Percentiles rank a stretch among this genome's conserved stretches.
These are phyloP conservation scores for Drechmeria coniospora DNA, from an alignment of 2,329 filamentous ascomycete species.

Conservation along the genomic window DNA sequence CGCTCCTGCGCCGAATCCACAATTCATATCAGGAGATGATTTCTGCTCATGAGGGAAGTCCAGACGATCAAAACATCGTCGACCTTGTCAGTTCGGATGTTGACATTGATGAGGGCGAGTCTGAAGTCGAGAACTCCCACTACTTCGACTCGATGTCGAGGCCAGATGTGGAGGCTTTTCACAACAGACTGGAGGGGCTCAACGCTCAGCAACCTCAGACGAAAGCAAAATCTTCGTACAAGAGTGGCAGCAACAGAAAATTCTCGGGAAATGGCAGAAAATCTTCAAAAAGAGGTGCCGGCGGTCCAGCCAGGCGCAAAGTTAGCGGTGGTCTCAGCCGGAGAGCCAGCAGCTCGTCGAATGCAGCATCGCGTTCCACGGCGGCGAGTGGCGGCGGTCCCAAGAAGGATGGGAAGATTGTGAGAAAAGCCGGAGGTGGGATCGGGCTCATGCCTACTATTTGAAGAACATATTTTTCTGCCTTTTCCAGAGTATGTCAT, in stretches of 20 bases:
- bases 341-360: slow-evolving; percentile 16
- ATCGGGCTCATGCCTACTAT: slow-evolving; percentile 25
- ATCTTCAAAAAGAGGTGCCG: slow-evolving; percentile 13
- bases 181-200: slow-evolving; percentile 15
- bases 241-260: slow-evolving; percentile 13
- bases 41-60: slow-evolving; percentile 14
- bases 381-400: slow-evolving; percentile 6
- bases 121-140: slow-evolving; percentile 25
- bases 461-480: slow-evolving; percentile 12
- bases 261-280: slow-evolving; percentile 14
- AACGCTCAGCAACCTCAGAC: slow-evolving; percentile 9
- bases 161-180: slow-evolving; percentile 19
- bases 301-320: slow-evolving; percentile 16
- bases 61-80: slow-evolving; percentile 28
- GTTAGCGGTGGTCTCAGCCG: slow-evolving; percentile 10
- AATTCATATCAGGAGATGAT: slow-evolving; percentile 34
- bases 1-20: slow-evolving; percentile 36
- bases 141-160: slow-evolving; percentile 24
- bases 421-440: slow-evolving; percentile 17
- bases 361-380: slow-evolving; percentile 7
- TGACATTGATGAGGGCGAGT: slow-evolving; percentile 21
- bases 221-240: slow-evolving; percentile 9
- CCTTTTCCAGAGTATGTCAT: too few relatives aligned
- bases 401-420: slow-evolving; percentile 14
- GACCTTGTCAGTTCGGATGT: slow-evolving; percentile 36